Evolutionary conservation across 331 rosid genomes (phyloP), one percentile per base, ranked within the genome.

Genomic region (Acacia pycnantha): DNA sequence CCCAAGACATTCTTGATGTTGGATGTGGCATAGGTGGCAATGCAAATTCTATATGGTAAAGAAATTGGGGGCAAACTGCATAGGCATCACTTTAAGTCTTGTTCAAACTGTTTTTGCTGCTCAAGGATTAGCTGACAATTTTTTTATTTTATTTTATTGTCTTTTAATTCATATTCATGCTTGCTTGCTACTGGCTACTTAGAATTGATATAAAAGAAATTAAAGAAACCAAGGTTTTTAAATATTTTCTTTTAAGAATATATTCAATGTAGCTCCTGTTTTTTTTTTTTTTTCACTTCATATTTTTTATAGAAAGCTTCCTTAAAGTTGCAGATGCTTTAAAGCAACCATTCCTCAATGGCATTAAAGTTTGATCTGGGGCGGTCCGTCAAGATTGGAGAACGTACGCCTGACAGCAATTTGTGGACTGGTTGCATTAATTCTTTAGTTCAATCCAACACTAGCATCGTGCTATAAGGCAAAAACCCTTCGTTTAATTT

Each of bases 11-110:
- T 35, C 98, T 86, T 35, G 98, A 90, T 48, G 98, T 95, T 31
- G 98, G 98, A 40, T 95, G 98, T 82, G 97, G 98, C 79, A 95
- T 95, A 48, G 98, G 97, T 8, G 96, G 97, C 7, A 95, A 97
- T 72, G 90, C 97, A 3, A 82, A 96, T 69, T n/a, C n/a, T 93
- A 90, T 77, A 16, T 93, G 46, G 92, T 95, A n/a, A 71, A 68
- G 53, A 89, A 87, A 73, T 93, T 80, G 47, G 94, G 91, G 27
- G 93, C 94, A 27, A 86, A 46, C 61, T 86, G 84, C 62, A 29
- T 79, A 26, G 98, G 98, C 61, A 92, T 95, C 46, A 92, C 98
- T 14, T 86, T 89, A 15, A 95, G 98, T 74, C 94, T 97, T 58
- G 90, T 93, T 71, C 97, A 92, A 78, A 97, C 94, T 68, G 78